Percentiles rank a stretch among this genome's conserved stretches.
These are phyloP conservation scores for Halophytophthora polymorphica DNA, from an alignment of 352 stramenopile species.

Conservation along the genomic window DNA sequence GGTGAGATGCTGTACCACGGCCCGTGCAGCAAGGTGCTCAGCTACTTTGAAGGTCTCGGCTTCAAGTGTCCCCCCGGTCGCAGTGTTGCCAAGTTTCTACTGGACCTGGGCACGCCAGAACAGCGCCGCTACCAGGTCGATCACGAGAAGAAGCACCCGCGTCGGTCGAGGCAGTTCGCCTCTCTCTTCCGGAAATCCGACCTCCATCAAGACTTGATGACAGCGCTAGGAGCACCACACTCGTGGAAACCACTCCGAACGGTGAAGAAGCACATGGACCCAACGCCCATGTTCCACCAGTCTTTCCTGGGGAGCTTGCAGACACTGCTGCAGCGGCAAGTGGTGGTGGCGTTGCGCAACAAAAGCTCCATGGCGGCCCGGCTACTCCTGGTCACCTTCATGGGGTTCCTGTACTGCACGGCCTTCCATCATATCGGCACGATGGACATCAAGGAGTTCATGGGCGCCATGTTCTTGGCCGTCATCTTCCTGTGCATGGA, in stretches of 20 bases:
- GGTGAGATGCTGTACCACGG: slow-evolving; percentile 78
- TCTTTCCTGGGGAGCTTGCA: slow-evolving; percentile 22
- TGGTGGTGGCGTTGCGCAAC: slow-evolving; percentile 60
- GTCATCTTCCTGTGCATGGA: slow-evolving; percentile 78
- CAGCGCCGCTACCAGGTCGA: slow-evolving; percentile 18
- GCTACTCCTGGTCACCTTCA: slow-evolving; percentile 36
- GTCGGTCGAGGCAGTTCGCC: slow-evolving; percentile 13
- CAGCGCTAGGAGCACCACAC: slow-evolving; percentile 10
- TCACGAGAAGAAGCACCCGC: slow-evolving; percentile 9
- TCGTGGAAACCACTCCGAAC: slow-evolving; percentile 11
- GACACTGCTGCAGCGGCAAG: slow-evolving; percentile 42
- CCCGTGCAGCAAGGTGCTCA: slow-evolving; percentile 7
- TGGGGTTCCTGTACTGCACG: slow-evolving; percentile 41
- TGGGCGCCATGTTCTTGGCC: slow-evolving; percentile 79
- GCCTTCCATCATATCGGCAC: slow-evolving; percentile 43
- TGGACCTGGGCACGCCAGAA: slow-evolving; percentile 20
- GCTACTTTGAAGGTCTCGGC: slow-evolving; percentile 34
- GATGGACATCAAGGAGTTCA: slow-evolving; percentile 38
- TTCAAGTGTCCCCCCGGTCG: slow-evolving; percentile 25
- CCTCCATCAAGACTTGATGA: slow-evolving; percentile 10
- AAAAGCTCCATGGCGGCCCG: slow-evolving; percentile 35
- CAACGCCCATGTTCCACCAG: slow-evolving; percentile 34
- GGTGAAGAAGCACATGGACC: slow-evolving; percentile 16
- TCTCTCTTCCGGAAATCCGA: slow-evolving; percentile 13
- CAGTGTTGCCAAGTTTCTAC: slow-evolving; percentile 24